Base-by-base conservation (phyloP, 805 yeast genomes). In the Candida golubevii region DNA sequence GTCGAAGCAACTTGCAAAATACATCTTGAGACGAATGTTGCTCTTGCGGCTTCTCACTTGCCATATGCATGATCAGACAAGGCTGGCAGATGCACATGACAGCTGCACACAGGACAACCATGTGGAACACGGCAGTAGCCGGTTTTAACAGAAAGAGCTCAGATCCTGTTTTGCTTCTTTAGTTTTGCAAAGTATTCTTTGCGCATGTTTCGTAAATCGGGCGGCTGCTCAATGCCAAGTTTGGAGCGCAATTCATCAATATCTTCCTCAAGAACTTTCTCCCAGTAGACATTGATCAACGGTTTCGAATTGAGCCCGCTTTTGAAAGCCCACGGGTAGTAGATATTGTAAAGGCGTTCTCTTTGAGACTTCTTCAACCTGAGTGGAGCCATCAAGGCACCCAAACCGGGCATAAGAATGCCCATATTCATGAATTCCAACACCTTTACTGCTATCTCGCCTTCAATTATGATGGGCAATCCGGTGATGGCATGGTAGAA, bases 401-500 rank as follows among this genome's bases (percentile, higher is more conserved):
- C 97, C 40, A 93, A 62, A 0, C 96, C 96, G 3, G 97, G 89
- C 95, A 91, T 90, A 11, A 97, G 97, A 36, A 93, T 79, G 5
- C 95, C 95, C 47, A 91, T 77, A 62, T 93, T 91, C 58, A 93
- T 84, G 57, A 83, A 95, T 63, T 91, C 99, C 54, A 93, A 81
- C 10, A 89, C 85, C 64, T 93, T 93, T 14, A 93, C 84, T 0
- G 97, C 88, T 42, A 93, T 83, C 60, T 93, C 99, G n/a, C 99
- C 99, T 59, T 93, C 98, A 51, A 93, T 79, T 36, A 86, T 83
- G 38, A 90, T 86, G 0, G 98, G 98, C 40, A 88, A 72, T 12
- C 95, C 91, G 0, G 95, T 85, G 27, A 93, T 74, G 1, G 98
- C 87, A 60, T 93, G 99, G 60, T 89, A 91, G 58, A 93, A 93